Base-by-base conservation (phyloP, 129 eudicot species). In the Arctium minus region DNA sequence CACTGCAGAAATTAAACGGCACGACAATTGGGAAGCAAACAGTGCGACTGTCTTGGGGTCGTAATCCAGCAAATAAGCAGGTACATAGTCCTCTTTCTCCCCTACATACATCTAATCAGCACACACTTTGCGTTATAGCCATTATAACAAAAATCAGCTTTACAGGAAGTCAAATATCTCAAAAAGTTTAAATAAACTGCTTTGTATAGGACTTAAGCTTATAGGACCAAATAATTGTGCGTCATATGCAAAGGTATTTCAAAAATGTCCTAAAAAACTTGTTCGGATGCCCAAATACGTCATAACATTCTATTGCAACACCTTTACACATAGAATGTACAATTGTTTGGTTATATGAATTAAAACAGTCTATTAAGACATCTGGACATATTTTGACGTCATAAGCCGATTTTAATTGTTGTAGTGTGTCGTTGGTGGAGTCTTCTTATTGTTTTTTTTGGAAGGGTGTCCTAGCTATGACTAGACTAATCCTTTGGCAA, bases 41-140 rank as follows among this genome's bases (percentile, higher is more conserved):
- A 0, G 98, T 93, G 39, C 89, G 98, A 31, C 98, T 93, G 81
- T 91, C 97, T 76, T 93, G 98, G 98, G 98, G 98, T 6, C 98
- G 97, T 67, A 93, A 90, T 85, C 97, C 94, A 9, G 98, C 97
- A 33, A 93, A 91, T 80, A 93, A 90, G 82, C 98, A 92, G 97
- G 98, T 74, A 82, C 29, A 2, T n/a, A 60, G 67, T 56, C 6
- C 22, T 17, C 67, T 56, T 56, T 27, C 27, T n/a, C 29, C 67
- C 68, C 27, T 17, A 3, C 27, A 15, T 5, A 17, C 65, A 15
- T 7, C 17, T 15, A 15, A 53, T 4, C 17, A 17, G 29, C 29
- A 60, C 68, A 5, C 29, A 60, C 29, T 17, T 60, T 17, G 27
- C 29, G 2, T 60, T 9, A 17, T 60, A n/a, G 68, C 9, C 29